Evolutionary conservation across 805 yeast species (phyloP).

Genomic region (Monosporozyma solicola): DNA sequence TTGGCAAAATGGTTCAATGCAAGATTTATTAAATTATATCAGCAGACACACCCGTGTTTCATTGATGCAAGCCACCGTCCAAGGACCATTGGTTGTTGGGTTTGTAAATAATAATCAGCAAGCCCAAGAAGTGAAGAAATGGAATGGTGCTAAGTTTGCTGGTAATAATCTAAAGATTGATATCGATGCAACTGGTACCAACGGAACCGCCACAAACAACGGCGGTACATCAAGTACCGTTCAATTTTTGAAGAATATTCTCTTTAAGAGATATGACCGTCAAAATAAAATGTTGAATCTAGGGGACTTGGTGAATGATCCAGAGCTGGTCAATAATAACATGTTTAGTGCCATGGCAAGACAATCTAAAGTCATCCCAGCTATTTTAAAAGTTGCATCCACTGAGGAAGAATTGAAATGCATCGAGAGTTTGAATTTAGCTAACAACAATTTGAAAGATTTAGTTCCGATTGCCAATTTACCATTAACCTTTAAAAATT

Average conservation of each 20-base stretch:
- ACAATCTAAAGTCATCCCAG: conserved; percentile 78
- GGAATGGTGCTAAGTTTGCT: conserved; percentile 74
- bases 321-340: conserved; percentile 48
- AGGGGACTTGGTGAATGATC: conserved; percentile 56
- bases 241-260: conserved; percentile 49
- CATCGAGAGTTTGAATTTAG: conserved; percentile 63
- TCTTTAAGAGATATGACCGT: conserved; percentile 60
- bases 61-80: conserved; percentile 44
- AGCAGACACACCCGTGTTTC: conserved; percentile 56
- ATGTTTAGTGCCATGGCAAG: conserved; percentile 53
- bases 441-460: conserved; percentile 58
- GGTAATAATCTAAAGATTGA: conserved; percentile 55
- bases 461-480: conserved; percentile 51
- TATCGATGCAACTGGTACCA: conserved; percentile 16
- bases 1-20: conserved; percentile 73
- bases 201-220: conserved; percentile 6
- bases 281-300: conserved; percentile 63
- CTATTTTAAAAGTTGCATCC: conserved; percentile 73
- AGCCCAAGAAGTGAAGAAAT: conserved; percentile 49
- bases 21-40: conserved; percentile 63
- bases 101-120: conserved; percentile 46
- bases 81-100: conserved; percentile 52
- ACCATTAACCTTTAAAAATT: conserved; percentile 62
- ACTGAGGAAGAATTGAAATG: conserved; percentile 34
- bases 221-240: conserved; percentile 39